A percentile compares a stretch with the other conserved stretches of the same genome.
These are phyloP conservation scores for Macrolepiota fuliginosa DNA, from an alignment of 768 basidiomycete genomes.

Conservation along the genomic window DNA sequence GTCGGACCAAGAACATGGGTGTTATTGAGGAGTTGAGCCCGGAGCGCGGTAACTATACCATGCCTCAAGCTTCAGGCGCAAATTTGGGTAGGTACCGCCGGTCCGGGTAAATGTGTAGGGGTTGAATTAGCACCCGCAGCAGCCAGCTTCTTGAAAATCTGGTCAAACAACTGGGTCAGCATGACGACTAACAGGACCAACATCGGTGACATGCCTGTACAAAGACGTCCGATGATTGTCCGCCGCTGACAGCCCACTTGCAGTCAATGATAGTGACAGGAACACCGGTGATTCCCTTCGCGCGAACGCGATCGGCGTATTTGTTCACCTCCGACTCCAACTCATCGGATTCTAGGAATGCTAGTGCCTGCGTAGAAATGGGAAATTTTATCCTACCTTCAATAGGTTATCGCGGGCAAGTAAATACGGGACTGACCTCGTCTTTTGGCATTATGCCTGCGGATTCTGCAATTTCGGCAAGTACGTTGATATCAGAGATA, in stretches of 20 bases:
- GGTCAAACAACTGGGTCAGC: conserved; percentile 9
- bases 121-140: conserved; percentile 30
- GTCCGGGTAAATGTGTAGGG: conserved; percentile 32
- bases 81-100: conserved; percentile 29
- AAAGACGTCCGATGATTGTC: conserved; percentile 70
- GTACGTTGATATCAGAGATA: conserved; percentile 54
- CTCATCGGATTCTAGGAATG: conserved; percentile 67
- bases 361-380: conserved; percentile 44
- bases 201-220: conserved; percentile 46
- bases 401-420: conserved; percentile 2
- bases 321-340: conserved; percentile 60
- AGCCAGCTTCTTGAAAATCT: conserved; percentile 55
- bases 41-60: not conserved
- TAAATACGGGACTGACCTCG: conserved; percentile 43
- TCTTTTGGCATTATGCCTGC: conserved; percentile 54
- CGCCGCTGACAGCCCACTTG: conserved; percentile 75
- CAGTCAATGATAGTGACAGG: conserved; percentile 79
- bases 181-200: not conserved
- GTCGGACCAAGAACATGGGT: not conserved
- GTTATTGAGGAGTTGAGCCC: not conserved
- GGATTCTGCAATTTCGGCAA: conserved; percentile 57
- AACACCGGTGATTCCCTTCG: conserved; percentile 72
- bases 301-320: conserved; percentile 59
- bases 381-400: not conserved
- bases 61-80: conserved; percentile 18